Percentiles rank a stretch among this genome's conserved stretches.
phyloP scores from a whole-genome alignment of 768 basidiomycete species.

The Tremella fuciformis region DNA sequence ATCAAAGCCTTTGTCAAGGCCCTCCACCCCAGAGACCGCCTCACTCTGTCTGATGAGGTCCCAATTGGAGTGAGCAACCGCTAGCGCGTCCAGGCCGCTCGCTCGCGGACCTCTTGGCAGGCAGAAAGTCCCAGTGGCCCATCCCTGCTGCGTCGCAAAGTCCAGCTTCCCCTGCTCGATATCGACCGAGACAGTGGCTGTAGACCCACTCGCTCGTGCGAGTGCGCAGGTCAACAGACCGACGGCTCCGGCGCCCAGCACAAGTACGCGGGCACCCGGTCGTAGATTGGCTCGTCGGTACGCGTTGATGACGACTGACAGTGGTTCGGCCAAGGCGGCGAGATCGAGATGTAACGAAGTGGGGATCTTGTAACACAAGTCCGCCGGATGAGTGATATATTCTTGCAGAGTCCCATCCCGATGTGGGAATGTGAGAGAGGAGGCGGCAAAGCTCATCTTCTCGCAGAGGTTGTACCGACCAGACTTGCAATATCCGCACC shows the following conservation, averaged over 20 bases:
- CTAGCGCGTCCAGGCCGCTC: constrained; percentile 41
- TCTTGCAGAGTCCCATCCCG: constrained; percentile 86
- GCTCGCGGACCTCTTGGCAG: constrained; percentile 56
- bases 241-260: constrained; percentile 92
- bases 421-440: constrained; percentile 88
- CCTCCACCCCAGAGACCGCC: constrained; percentile 59
- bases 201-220: constrained; percentile 66
- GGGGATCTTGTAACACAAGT: constrained; percentile 82
- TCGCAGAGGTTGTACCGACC: constrained; percentile 93
- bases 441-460: constrained; percentile 80
- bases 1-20: constrained; percentile 66
- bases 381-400: constrained; percentile 81
- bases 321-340: constrained; percentile 87
- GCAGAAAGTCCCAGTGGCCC: constrained; percentile 69
- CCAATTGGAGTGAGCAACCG: constrained; percentile 44
- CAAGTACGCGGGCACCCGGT: constrained; percentile 69
- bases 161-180: constrained; percentile 78
- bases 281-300: constrained; percentile 55
- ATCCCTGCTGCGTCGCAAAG: constrained; percentile 72
- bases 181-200: constrained; percentile 72
- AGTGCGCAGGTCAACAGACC: constrained; percentile 84
- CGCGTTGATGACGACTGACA: constrained; percentile 78
- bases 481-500: constrained; percentile 53
- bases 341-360: constrained; percentile 70
- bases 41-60: constrained; percentile 54